phyloP scores from a whole-genome alignment of 164 flowering plant species.

The Vitis rupestris region DNA sequence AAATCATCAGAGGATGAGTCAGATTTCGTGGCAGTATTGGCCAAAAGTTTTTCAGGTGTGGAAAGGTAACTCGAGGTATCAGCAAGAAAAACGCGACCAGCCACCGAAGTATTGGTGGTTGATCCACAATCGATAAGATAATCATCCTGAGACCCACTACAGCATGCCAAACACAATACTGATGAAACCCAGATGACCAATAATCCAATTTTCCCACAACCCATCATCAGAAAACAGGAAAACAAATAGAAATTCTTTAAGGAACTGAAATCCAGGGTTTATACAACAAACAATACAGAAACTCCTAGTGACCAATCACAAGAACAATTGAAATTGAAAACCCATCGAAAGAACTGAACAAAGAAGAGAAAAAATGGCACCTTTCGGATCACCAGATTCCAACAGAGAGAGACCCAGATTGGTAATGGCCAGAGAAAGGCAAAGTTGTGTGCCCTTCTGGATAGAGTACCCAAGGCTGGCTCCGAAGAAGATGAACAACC shows the following conservation, averaged over 20 bases:
- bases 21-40: conserved; percentile 29
- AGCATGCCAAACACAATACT: conserved; percentile 22
- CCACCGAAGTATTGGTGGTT: conserved; percentile 33
- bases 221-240: conserved; percentile 30
- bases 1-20: conserved; percentile 24
- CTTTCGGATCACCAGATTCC: conserved; percentile 8
- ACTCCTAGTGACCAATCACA: neutral
- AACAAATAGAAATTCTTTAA: neutral
- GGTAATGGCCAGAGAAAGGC: neutral
- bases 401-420: neutral
- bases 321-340: conserved; percentile 5
- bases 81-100: conserved; percentile 43
- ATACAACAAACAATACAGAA: conserved; percentile 1
- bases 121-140: conserved; percentile 76
- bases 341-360: conserved; percentile 7
- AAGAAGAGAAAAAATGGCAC: conserved; percentile 13
- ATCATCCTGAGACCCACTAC: conserved; percentile 46
- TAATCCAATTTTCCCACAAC: conserved; percentile 16
- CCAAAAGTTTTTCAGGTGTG: conserved; percentile 41
- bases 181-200: conserved; percentile 29
- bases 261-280: conserved; percentile 6
- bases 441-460: conserved; percentile 1
- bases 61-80: conserved; percentile 53
- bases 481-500: neutral
- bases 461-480: too few relatives aligned